Evolutionary conservation across 306 rosid genomes (phyloP).

Genomic region (Lathyrus oleraceus): DNA sequence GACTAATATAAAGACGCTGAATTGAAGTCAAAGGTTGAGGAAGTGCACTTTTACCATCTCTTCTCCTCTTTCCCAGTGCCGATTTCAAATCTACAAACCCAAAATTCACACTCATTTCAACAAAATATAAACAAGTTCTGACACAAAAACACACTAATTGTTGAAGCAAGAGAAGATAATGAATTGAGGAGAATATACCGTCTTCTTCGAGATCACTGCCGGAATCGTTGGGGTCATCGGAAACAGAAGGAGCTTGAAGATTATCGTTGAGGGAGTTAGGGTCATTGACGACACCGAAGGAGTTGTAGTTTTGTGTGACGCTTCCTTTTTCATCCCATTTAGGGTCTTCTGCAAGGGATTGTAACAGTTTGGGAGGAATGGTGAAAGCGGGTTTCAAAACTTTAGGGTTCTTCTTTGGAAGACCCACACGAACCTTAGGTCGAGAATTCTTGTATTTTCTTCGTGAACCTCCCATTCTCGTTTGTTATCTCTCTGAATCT

Average conservation of each 20-base stretch:
- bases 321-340: constrained; percentile 70
- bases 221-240: constrained; percentile 39
- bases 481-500: neutral
- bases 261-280: constrained; percentile 64
- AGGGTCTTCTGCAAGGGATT: constrained; percentile 44
- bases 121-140: neutral
- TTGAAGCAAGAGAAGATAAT: too few relatives aligned
- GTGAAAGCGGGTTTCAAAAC: constrained; percentile 72
- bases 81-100: constrained; percentile 67
- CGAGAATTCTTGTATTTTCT: constrained; percentile 75
- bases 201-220: constrained; percentile 93
- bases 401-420: constrained; percentile 73
- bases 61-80: constrained; percentile 78
- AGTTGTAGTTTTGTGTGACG: constrained; percentile 66
- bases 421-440: constrained; percentile 69
- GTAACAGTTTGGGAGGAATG: constrained; percentile 70
- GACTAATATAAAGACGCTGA: constrained; percentile 67
- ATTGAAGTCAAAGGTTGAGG: constrained; percentile 74
- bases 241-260: constrained; percentile 45
- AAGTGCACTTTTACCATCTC: constrained; percentile 69
- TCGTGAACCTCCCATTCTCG: constrained; percentile 82
- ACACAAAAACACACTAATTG: neutral
- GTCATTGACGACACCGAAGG: constrained; percentile 76
- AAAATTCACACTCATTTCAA: neutral
- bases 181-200: constrained; percentile 40